Conservation (phyloP, 768 basidiomycete species). For the Porpolomopsis calyptriformis region DNA sequence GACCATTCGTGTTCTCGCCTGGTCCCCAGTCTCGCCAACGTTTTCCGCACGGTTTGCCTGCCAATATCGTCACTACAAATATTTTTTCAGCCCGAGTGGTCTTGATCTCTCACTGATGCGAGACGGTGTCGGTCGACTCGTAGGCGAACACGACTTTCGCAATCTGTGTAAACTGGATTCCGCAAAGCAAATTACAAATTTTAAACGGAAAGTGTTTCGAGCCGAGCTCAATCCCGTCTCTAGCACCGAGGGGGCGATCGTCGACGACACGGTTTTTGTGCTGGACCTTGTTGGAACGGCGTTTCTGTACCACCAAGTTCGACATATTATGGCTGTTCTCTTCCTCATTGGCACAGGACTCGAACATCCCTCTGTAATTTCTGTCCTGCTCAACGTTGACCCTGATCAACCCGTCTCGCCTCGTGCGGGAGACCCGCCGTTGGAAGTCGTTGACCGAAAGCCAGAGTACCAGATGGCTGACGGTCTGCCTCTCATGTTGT, state of each 20-base stretch:
- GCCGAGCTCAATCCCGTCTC: conserved; percentile 49
- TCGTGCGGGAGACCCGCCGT: conserved; percentile 22
- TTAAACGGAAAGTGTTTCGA: conserved; percentile 53
- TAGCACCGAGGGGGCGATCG: conserved; percentile 11
- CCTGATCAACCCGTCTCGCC: conserved; percentile 28
- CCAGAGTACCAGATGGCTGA: conserved; percentile 94
- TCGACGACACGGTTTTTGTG: conserved; percentile 41
- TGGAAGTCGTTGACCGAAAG: conserved; percentile 53
- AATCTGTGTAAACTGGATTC: conserved; percentile 93
- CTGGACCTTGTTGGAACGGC: conserved; percentile 81
- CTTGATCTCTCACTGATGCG: conserved; percentile 72
- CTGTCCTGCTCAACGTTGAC: conserved; percentile 63
- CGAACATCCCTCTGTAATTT: conserved; percentile 61
- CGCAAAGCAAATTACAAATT: conserved; percentile 79
- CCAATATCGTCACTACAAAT: conserved; percentile 87
- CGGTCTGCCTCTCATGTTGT: conserved; percentile 80
- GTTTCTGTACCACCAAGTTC: conserved; percentile 92
- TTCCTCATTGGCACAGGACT: conserved; percentile 80
- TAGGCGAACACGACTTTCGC: conserved; percentile 91
- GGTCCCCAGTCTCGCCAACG: conserved; percentile 71
- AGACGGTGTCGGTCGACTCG: conserved; percentile 54
- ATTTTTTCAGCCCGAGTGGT: conserved; percentile 69
- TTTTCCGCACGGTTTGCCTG: conserved; percentile 92
- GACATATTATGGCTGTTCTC: conserved; percentile 86
- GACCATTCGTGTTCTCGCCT: conserved; percentile 84